Percentiles rank a stretch among this genome's conserved stretches.
Evolutionary conservation across 2,329 filamentous ascomycete genomes (phyloP).

Genomic region (Sordariomycetes sp.): DNA sequence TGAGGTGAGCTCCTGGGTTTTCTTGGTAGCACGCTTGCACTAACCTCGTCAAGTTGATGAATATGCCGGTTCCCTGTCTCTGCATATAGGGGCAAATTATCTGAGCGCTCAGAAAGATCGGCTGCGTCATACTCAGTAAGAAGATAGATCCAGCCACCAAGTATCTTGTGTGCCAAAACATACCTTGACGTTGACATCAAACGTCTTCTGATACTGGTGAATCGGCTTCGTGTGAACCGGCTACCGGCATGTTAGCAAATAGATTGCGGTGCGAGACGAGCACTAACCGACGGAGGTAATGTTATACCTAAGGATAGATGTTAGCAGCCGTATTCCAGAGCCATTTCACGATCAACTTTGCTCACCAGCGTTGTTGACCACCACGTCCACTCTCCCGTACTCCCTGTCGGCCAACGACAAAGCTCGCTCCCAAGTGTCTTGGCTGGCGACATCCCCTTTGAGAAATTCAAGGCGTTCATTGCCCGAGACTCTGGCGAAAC

Average conservation of each 20-base stretch:
- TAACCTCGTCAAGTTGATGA: constrained; percentile 2
- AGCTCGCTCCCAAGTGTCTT: constrained; percentile 2
- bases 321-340: background rate
- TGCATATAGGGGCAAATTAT: constrained; percentile 1
- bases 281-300: background rate
- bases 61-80: constrained; percentile 1
- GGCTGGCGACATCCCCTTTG: background rate
- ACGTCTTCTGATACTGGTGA: background rate
- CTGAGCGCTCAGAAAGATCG: constrained; percentile 2
- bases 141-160: too few species aligned
- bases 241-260: background rate
- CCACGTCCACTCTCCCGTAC: constrained; percentile 1
- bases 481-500: background rate
- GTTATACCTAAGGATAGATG: background rate
- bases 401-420: background rate
- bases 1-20: too few species aligned
- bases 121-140: too few species aligned
- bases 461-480: background rate
- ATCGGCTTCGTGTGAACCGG: constrained; percentile 1
- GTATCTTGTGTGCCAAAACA: too few species aligned
- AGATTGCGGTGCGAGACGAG: background rate
- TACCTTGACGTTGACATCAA: constrained; percentile 2
- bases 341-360: background rate
- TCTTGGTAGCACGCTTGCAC: background rate
- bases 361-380: constrained; percentile 3